phyloP scores from a whole-genome alignment of 2,329 filamentous ascomycete species.

The Colletotrichum nymphaeae region DNA sequence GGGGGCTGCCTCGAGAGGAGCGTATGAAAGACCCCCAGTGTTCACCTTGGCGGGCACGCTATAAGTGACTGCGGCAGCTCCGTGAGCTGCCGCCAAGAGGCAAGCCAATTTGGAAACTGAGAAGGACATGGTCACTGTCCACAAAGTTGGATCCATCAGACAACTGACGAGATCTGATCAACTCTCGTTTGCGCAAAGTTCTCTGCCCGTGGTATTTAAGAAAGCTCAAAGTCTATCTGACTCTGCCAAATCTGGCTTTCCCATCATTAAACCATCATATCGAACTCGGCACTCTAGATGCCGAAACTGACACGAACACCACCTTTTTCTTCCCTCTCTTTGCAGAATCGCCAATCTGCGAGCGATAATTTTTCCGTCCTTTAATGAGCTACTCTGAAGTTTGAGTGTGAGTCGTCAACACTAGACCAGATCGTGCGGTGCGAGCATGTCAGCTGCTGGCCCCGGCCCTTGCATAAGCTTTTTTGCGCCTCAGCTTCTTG shows the following conservation, averaged over 20 bases:
- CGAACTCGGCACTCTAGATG: neutral
- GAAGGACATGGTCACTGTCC: neutral
- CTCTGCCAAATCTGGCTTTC: neutral
- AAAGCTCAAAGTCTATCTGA: neutral
- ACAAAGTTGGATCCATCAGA: neutral
- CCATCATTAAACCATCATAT: neutral
- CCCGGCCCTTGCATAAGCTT: neutral
- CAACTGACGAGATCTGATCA: neutral
- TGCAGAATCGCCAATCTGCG: neutral
- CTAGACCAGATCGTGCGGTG: neutral
- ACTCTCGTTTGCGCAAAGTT: neutral
- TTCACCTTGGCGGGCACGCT: slow-evolving; percentile 10
- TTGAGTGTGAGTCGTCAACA: neutral
- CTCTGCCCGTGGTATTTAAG: neutral
- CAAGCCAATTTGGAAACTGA: neutral
- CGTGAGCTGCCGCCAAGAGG: neutral
- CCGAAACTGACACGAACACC: neutral
- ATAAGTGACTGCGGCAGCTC: slow-evolving; percentile 6
- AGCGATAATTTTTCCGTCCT: neutral
- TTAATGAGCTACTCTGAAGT: neutral
- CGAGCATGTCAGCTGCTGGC: neutral
- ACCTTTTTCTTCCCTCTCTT: too few relatives aligned
- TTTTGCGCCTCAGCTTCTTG: neutral
- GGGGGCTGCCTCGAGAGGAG: slow-evolving; percentile 22
- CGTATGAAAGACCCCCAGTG: slow-evolving; percentile 10